Base-by-base conservation (phyloP, 1,284 basidiomycete species). In the Ustilago loliicola region DNA sequence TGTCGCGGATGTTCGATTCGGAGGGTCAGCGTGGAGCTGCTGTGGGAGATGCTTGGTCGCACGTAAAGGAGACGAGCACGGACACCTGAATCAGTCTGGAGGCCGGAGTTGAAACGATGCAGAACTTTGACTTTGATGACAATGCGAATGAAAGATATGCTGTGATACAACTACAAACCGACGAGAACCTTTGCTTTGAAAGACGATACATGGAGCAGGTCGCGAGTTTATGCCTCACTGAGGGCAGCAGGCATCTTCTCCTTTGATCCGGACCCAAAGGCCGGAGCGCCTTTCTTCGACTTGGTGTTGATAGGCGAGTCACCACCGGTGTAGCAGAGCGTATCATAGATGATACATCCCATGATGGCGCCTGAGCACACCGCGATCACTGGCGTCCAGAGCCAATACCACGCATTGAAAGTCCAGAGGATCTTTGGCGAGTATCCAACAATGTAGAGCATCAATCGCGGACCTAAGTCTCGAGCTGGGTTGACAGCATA, bases 401-500 rank as follows among this genome's bases (percentile, higher is more conserved):
- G 74, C 92, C 92, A 94, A 82, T 93, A 94, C 75, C 92, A 92
- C 80, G 88, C 89, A 66, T 89, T 87, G 77, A 87, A 89, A 32
- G 87, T 82, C 76, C 82, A 86, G 15, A 78, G 54, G 3, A 85
- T 88, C 62, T 87, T 87, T 50, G 64, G 84, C 27, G 90, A 90
- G 80, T 92, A 92, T 27, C 91, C 90, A 6, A 89, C 89, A 87
- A 91, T 89, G 27, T 89, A 89, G 1, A 90, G 90, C 83, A 91
- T 87, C 51, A 92, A 80, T 3, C 91, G 86, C 0, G 91, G 91
- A 17, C 91, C 91, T 21, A 91, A 84, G 81, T 92, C 91, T 75
- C 91, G 89, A 7, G 91, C 91, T 11, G 91, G 91, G 81, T 91
- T 92, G 56, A 92, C 86, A 2, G 90, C 90, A 80, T 88, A 90